Evolutionary conservation across 495 filamentous ascomycete genomes (phyloP).

Genomic region (Cryomyces antarcticus): DNA sequence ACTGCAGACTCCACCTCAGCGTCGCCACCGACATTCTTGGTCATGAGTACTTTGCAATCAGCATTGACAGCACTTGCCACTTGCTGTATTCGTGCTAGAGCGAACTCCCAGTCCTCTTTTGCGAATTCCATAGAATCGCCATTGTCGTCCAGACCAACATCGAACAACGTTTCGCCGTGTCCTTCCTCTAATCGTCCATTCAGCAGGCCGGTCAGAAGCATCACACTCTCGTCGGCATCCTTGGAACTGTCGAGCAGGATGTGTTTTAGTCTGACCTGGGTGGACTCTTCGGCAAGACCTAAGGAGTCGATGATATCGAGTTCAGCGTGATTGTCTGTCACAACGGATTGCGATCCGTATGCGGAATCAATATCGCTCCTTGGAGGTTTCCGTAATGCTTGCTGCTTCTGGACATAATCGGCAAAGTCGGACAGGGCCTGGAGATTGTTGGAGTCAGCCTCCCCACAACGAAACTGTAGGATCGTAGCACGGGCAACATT

Average conservation of each 20-base stretch:
- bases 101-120: slow-evolving; percentile 58
- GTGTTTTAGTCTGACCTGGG: slow-evolving; percentile 48
- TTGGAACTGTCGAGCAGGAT: slow-evolving; percentile 46
- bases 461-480: not conserved
- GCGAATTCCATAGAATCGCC: slow-evolving; percentile 77
- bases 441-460: not conserved
- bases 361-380: slow-evolving; percentile 13
- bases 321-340: slow-evolving; percentile 61
- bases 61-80: slow-evolving; percentile 46
- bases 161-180: slow-evolving; percentile 77
- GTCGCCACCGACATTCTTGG: slow-evolving; percentile 70
- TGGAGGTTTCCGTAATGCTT: slow-evolving; percentile 36
- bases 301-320: slow-evolving; percentile 82
- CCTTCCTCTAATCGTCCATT: slow-evolving; percentile 59
- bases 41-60: slow-evolving; percentile 62
- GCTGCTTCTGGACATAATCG: slow-evolving; percentile 92
- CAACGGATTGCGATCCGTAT: slow-evolving; percentile 12
- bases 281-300: slow-evolving; percentile 55
- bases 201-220: slow-evolving; percentile 38
- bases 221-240: slow-evolving; percentile 37
- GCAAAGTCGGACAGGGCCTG: slow-evolving; percentile 92
- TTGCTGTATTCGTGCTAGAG: slow-evolving; percentile 43
- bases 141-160: slow-evolving; percentile 79
- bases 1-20: slow-evolving; percentile 39
- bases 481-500: not conserved